Percentiles rank a stretch among this genome's conserved stretches.
These are phyloP conservation scores for Corynascus novoguineensis DNA, from an alignment of 495 filamentous ascomycete species.

Conservation along the genomic window DNA sequence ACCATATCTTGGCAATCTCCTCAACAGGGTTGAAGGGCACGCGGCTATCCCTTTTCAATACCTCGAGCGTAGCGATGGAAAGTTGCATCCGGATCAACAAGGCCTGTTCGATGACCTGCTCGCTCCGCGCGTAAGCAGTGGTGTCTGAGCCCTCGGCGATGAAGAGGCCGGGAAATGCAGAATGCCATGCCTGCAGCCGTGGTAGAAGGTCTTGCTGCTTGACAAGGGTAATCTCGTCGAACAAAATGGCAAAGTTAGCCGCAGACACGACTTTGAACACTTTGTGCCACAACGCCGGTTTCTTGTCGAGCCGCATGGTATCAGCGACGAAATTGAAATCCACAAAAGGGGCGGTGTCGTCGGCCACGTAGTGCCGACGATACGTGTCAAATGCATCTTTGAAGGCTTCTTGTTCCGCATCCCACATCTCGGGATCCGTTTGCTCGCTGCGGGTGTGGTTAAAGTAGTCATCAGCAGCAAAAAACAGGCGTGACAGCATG, in stretches of 20 bases:
- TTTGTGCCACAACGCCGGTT: neutral
- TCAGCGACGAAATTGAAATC: slow-evolving; percentile 14
- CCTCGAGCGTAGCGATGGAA: slow-evolving; percentile 14
- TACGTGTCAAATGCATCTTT: slow-evolving; percentile 8
- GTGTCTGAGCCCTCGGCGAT: neutral
- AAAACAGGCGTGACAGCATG: slow-evolving; percentile 12
- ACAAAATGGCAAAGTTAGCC: slow-evolving; percentile 22
- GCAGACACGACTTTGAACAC: slow-evolving; percentile 10
- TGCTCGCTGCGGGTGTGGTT: slow-evolving; percentile 7
- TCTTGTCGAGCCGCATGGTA: slow-evolving; percentile 6
- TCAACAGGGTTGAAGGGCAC: slow-evolving; percentile 9
- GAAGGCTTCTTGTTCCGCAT: neutral
- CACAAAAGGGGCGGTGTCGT: slow-evolving; percentile 12
- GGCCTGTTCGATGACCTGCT: slow-evolving; percentile 11
- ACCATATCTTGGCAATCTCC: slow-evolving; percentile 20
- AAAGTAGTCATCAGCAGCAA: slow-evolving; percentile 19
- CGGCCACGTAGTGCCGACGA: slow-evolving; percentile 10
- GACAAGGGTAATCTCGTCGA: slow-evolving; percentile 11
- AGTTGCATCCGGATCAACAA: slow-evolving; percentile 27
- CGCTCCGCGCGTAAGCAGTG: neutral
- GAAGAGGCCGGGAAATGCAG: slow-evolving; percentile 14
- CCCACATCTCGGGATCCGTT: slow-evolving; percentile 13
- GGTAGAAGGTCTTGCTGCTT: slow-evolving; percentile 7
- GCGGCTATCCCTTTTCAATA: neutral
- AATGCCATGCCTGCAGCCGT: slow-evolving; percentile 18